Conservation (phyloP, 1,284 basidiomycete species). For the Athelia psychrophila region DNA sequence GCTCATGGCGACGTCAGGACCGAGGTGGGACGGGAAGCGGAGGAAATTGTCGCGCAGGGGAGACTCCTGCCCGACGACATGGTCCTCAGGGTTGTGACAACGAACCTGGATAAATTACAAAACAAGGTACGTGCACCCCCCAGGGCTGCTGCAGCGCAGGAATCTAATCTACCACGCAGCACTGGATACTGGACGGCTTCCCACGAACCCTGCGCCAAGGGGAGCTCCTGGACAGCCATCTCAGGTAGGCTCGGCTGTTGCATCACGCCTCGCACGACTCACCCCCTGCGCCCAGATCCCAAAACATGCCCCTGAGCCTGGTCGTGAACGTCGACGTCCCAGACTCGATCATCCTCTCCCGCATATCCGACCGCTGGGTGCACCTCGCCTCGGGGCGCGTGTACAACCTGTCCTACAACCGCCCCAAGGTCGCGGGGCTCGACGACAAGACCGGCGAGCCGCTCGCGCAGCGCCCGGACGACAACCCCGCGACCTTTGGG, state of each 20-base stretch:
- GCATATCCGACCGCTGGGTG: slow-evolving; percentile 94
- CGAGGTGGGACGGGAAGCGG: slow-evolving; percentile 67
- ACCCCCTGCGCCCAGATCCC: slow-evolving; percentile 36
- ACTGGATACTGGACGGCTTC: slow-evolving; percentile 97
- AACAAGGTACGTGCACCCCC: slow-evolving; percentile 49
- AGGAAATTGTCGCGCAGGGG: slow-evolving; percentile 74
- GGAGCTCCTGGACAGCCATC: slow-evolving; percentile 74
- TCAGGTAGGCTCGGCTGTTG: slow-evolving; percentile 43
- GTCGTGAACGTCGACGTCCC: slow-evolving; percentile 92
- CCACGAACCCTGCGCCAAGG: slow-evolving; percentile 93
- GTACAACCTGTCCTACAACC: slow-evolving; percentile 92
- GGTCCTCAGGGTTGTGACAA: slow-evolving; percentile 72
- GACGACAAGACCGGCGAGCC: slow-evolving; percentile 95
- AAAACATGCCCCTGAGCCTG: slow-evolving; percentile 70
- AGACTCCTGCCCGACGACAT: slow-evolving; percentile 76
- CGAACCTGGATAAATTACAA: slow-evolving; percentile 64
- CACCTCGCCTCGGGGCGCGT: slow-evolving; percentile 92
- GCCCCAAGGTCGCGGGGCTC: slow-evolving; percentile 80
- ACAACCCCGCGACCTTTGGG: slow-evolving; percentile 86
- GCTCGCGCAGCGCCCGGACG: slow-evolving; percentile 87
- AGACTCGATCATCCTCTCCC: slow-evolving; percentile 84
- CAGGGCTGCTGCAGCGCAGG: background rate
- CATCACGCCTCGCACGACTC: slow-evolving; percentile 2
- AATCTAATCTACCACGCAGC: slow-evolving; percentile 32
- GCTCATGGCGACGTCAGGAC: slow-evolving; percentile 42